phyloP scores from a whole-genome alignment of 2,329 filamentous ascomycete genomes.

The Aureobasidium zeae region DNA sequence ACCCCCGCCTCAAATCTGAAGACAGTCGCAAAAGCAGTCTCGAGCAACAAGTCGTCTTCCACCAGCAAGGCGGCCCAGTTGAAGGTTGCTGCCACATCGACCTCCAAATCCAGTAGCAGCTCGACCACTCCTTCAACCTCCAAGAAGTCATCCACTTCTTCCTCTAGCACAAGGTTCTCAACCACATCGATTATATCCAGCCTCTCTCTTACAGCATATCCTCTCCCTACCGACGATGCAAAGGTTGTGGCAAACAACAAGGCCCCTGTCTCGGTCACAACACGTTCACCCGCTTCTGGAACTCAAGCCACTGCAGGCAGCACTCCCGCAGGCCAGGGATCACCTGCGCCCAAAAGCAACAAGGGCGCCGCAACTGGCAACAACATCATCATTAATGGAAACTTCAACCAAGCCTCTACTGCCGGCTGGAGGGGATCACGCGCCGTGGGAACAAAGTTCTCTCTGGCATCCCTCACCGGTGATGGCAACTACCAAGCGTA shows the following conservation, averaged over 20 bases:
- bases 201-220: background rate
- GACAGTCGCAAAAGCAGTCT: background rate
- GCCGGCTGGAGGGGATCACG: slow-evolving; percentile 2
- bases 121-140: background rate
- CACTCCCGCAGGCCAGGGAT: background rate
- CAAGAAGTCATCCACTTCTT: background rate
- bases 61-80: background rate
- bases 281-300: background rate
- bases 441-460: slow-evolving; percentile 2
- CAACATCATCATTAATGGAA: slow-evolving; percentile 7
- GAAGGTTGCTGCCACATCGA: too few relatives aligned
- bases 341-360: background rate
- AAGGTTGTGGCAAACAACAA: slow-evolving; percentile 3
- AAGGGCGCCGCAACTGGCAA: background rate
- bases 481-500: slow-evolving; percentile 12
- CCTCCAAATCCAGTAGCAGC: background rate
- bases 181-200: background rate
- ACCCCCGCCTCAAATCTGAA: background rate
- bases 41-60: background rate
- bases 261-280: background rate
- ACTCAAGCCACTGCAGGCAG: background rate
- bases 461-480: slow-evolving; percentile 6
- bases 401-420: background rate
- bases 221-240: background rate
- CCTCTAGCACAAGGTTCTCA: background rate